phyloP scores from a whole-genome alignment of 805 yeast species.

The Starmerella ratchasimensis region DNA sequence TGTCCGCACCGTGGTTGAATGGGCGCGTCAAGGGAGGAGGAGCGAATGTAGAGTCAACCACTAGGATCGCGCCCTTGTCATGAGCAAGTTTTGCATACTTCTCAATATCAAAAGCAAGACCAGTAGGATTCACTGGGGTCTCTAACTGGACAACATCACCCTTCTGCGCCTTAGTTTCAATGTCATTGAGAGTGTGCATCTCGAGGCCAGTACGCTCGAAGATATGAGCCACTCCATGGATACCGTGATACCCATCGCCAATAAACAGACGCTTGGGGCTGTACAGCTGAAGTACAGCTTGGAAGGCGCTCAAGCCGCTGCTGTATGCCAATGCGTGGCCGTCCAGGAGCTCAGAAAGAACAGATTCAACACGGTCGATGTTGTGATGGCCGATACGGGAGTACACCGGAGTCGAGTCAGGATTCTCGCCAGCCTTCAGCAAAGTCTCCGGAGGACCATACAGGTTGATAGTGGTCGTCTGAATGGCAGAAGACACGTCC shows the following conservation, averaged over 20 bases:
- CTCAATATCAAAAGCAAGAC: conserved; percentile 47
- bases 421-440: conserved; percentile 27
- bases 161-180: conserved; percentile 35
- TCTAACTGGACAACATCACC: conserved; percentile 61
- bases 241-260: conserved; percentile 78
- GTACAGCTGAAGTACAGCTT: conserved; percentile 52
- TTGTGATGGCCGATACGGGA: conserved; percentile 70
- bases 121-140: conserved; percentile 80
- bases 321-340: conserved; percentile 58
- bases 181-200: conserved; percentile 22
- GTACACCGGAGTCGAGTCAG: conserved; percentile 35
- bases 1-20: conserved; percentile 68
- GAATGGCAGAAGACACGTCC: conserved; percentile 57
- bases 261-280: conserved; percentile 65
- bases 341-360: conserved; percentile 44
- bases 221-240: conserved; percentile 54
- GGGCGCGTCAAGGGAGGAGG: conserved; percentile 85
- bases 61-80: conserved; percentile 52
- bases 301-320: conserved; percentile 72
- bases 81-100: conserved; percentile 61
- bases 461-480: conserved; percentile 63
- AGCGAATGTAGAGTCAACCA: conserved; percentile 85
- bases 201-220: conserved; percentile 43
- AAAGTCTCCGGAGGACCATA: conserved; percentile 51
- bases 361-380: conserved; percentile 49